Conservation (phyloP, 192 early-diverging fungal genomes). For the Coemansia sp. region DNA sequence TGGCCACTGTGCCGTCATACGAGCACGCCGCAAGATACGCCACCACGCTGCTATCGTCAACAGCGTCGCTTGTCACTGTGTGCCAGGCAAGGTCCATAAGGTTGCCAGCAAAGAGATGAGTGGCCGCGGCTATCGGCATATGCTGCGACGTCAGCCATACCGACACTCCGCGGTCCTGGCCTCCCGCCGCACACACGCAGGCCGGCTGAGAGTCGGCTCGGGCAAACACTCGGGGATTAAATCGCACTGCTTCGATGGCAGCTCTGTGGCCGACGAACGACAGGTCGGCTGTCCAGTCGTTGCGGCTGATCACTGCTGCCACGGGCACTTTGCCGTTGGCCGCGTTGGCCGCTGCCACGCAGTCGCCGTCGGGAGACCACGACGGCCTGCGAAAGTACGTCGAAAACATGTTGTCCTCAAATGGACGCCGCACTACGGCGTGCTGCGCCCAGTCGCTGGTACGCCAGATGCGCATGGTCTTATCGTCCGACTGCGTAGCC, state of each 20-base stretch:
- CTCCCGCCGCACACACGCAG: constrained; percentile 83
- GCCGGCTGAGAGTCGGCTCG: constrained; percentile 24
- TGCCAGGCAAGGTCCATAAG: constrained; percentile 79
- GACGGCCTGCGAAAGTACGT: constrained; percentile 91
- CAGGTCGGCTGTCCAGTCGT: constrained; percentile 76
- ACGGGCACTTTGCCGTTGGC: constrained; percentile 77
- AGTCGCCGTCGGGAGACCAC: constrained; percentile 98
- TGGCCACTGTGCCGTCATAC: constrained; percentile 84
- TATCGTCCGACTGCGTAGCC: constrained; percentile 93
- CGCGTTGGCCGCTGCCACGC: constrained; percentile 87
- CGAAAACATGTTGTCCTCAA: constrained; percentile 73
- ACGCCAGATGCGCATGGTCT: constrained; percentile 82
- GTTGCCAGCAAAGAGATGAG: constrained; percentile 79
- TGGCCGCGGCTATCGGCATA: constrained; percentile 70
- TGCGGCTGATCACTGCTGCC: constrained; percentile 78
- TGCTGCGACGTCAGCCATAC: constrained; percentile 84
- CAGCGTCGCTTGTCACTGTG: neutral
- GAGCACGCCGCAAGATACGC: constrained; percentile 82
- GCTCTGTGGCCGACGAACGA: constrained; percentile 87
- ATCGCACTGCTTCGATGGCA: constrained; percentile 88
- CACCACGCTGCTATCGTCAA: constrained; percentile 1
- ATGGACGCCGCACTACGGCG: constrained; percentile 72
- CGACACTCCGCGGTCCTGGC: constrained; percentile 84
- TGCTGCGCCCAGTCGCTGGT: constrained; percentile 88
- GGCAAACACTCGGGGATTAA: constrained; percentile 81